Base-by-base conservation (phyloP, 495 filamentous ascomycete species). In the Choiromyces venosus region DNA sequence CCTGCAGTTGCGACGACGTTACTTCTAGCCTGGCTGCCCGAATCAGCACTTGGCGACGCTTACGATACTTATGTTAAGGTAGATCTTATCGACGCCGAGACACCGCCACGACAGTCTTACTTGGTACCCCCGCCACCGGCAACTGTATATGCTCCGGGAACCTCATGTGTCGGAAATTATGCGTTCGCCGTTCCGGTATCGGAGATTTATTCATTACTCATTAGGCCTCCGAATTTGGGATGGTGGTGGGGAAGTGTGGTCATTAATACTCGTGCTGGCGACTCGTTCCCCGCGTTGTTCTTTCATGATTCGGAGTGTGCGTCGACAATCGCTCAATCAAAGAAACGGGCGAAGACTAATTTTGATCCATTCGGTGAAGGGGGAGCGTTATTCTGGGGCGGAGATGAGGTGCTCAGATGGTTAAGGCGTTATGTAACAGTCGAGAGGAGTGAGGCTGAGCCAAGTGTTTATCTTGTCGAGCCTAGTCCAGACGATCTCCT, bases 201-300 rank as follows among this genome's bases (percentile, higher is more conserved):
- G 52, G 90, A 95, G 72, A 91, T 99, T 74, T 99, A 94, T 82
- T 94, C 91, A 42, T 83, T 98, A 18, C 87, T 97, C 12, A 90
- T 99, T 33, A 89, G 95, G 10, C 95, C 96, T 9, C 95, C 95
- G 25, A 97, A 92, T 82, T 82, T 97, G 25, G 95, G 95, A 35
- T 99, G 95, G 95, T 98, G 96, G 95, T 97, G 93, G 82, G 95
- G 95, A 56, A 96, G 92, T 78, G 78, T 98, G 5, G 91, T 99
- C 52, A 92, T 98, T 82, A 98, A 98, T 78, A 92, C 92, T 0
- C 85, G 92, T 8, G 90, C 90, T 3, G 95, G 96, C 4, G 93
- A 97, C 81, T 91, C 89, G 80, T 97, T 97, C 79, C 95, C 95
- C 0, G 93, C 96, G 14, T 85, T 99, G 6, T 99, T 99, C 83